Evolutionary conservation across 768 basidiomycete genomes (phyloP), one percentile per base, ranked within the genome.

Genomic region (Cyclocybe cylindracea): DNA sequence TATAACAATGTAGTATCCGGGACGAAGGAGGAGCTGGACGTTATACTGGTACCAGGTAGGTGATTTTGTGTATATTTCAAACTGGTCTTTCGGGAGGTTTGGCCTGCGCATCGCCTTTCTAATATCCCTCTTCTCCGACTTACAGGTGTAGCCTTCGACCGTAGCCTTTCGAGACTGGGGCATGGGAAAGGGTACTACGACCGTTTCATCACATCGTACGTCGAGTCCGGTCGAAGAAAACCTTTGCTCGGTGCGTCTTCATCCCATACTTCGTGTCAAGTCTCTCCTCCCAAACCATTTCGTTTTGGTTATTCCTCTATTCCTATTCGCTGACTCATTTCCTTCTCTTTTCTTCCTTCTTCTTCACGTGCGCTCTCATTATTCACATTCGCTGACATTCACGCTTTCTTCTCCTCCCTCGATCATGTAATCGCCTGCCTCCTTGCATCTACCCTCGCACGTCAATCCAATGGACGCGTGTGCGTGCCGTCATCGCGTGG

Each of bases 141-240:
- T 16, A 29, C 64, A 87, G 90, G 87, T 39, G 78, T 92, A 42
- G 90, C 86, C 8, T 92, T 91, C 58, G 89, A 91, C 69, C 74
- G 71, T 38, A 78, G 78, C 11, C 64, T 86, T 48, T 83, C 83
- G 43, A 83, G 90, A 31, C 77, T 92, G 29, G 90, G 90, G 8
- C 88, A 91, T 57, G 89, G 90, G 18, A 92, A 88, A 66, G 90
- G 90, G 5, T 91, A 87, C 69, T 92, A 92, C 58, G 90, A 92
- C 68, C 74, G 78, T 10, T 92, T 89, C 68, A 72, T 92, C 34
- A 68, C 82, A 2, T 65, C 74, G 1, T 90, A 89, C 53, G 64
- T 72, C 31, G 61, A 70, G 10, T 70, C 68, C 47, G 71, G 72
- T 19, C 69, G 71, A 52, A 69, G 70, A 18, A 74, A 69, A 49